Percentiles rank a stretch among this genome's conserved stretches.
These are phyloP conservation scores for Lipomyces mesembrius DNA, from an alignment of 805 yeast species.

Conservation along the genomic window DNA sequence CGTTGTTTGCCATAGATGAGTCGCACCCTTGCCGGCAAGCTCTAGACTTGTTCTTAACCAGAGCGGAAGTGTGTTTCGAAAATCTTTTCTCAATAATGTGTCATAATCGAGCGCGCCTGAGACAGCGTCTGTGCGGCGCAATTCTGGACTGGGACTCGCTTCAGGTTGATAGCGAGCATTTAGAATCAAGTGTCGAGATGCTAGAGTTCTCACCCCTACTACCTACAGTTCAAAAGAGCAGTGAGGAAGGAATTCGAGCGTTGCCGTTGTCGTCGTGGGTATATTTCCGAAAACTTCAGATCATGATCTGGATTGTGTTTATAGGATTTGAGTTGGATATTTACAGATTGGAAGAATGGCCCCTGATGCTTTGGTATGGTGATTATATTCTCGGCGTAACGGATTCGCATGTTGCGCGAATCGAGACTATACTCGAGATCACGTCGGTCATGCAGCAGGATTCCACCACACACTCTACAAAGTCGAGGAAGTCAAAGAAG, in stretches of 20 bases:
- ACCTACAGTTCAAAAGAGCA: not conserved
- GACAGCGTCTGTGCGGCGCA: conserved; percentile 69
- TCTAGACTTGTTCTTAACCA: conserved; percentile 17
- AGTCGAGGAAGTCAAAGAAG: conserved; percentile 3
- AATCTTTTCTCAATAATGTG: conserved; percentile 54
- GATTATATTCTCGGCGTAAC: conserved; percentile 53
- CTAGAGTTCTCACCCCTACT: conserved; percentile 26
- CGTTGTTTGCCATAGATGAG: conserved; percentile 12
- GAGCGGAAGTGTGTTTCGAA: conserved; percentile 49
- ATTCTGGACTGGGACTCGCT: conserved; percentile 72
- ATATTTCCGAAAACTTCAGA: conserved; percentile 64
- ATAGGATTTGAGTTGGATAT: conserved; percentile 77
- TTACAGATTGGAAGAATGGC: conserved; percentile 71
- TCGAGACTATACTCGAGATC: conserved; percentile 44
- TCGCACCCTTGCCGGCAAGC: conserved; percentile 11
- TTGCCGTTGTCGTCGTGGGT: conserved; percentile 75
- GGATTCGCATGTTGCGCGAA: conserved; percentile 53
- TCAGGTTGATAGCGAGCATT: conserved; percentile 72
- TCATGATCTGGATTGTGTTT: conserved; percentile 74
- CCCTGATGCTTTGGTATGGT: conserved; percentile 70
- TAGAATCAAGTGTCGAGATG: conserved; percentile 48
- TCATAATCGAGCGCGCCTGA: conserved; percentile 80
- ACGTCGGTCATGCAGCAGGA: conserved; percentile 3
- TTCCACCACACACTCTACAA: not conserved
- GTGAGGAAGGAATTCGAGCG: conserved; percentile 42